phyloP scores from a whole-genome alignment of 2,329 filamentous ascomycete genomes.

The Ilyonectria destructans region DNA sequence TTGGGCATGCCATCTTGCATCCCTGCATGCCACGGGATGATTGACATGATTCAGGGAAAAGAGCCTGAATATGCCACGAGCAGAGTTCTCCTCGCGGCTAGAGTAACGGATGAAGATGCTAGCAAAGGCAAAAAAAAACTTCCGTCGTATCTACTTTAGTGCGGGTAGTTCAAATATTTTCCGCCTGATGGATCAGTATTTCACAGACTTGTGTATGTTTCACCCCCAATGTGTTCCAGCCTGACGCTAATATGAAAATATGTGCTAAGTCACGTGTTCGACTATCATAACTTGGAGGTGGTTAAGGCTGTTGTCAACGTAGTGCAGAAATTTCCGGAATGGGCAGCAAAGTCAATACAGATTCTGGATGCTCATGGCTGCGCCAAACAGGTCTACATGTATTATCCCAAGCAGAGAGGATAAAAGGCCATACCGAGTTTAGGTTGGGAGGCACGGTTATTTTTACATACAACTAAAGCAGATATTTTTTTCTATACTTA shows the following conservation, averaged over 20 bases:
- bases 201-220: slow-evolving; percentile 31
- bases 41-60: slow-evolving; percentile 34
- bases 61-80: slow-evolving; percentile 24
- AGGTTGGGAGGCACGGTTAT: no score
- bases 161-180: slow-evolving; percentile 34
- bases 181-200: slow-evolving; percentile 31
- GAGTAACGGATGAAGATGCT: slow-evolving; percentile 27
- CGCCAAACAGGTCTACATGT: no score
- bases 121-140: slow-evolving; percentile 21
- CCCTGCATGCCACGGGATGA: slow-evolving; percentile 36
- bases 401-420: no score
- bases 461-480: no score
- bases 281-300: slow-evolving; percentile 26
- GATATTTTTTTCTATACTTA: no score
- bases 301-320: slow-evolving; percentile 23
- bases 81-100: slow-evolving; percentile 23
- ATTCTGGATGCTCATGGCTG: no score
- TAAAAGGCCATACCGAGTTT: no score
- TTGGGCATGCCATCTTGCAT: slow-evolving; percentile 32
- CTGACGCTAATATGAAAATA: no score
- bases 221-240: no score
- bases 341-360: slow-evolving; percentile 13
- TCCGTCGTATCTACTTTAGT: slow-evolving; percentile 24
- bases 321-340: slow-evolving; percentile 18
- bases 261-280: slow-evolving; percentile 23